Conservation (phyloP, 352 stramenopile genomes). For the Phytophthora multivora region DNA sequence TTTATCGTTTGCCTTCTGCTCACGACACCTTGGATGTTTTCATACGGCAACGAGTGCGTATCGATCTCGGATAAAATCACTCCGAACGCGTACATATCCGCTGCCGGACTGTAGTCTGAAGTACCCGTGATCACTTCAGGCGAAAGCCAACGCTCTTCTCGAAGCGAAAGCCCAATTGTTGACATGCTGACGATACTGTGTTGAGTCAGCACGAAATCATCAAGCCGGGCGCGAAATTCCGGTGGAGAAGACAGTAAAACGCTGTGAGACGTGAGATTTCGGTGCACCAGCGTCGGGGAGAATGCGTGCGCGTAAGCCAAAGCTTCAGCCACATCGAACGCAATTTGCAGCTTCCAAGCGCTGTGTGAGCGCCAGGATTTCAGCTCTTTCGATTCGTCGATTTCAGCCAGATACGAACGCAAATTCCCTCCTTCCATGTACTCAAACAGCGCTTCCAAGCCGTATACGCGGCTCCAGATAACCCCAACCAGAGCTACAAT, state of each 20-base stretch:
- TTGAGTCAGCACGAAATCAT: slow-evolving; percentile 44
- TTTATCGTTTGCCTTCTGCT: slow-evolving; percentile 20
- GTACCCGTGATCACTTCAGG: slow-evolving; percentile 46
- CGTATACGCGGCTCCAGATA: slow-evolving; percentile 45
- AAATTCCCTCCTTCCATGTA: slow-evolving; percentile 69
- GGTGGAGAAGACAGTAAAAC: slow-evolving; percentile 40
- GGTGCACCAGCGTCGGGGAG: slow-evolving; percentile 44
- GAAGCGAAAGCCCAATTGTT: slow-evolving; percentile 15
- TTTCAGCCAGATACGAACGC: slow-evolving; percentile 37
- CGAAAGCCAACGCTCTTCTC: slow-evolving; percentile 42
- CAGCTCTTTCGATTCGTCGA: slow-evolving; percentile 12
- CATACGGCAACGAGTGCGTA: slow-evolving; percentile 58
- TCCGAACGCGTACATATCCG: slow-evolving; percentile 58
- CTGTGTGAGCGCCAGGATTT: slow-evolving; percentile 21
- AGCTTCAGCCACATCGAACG: slow-evolving; percentile 51
- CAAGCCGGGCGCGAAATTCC: slow-evolving; percentile 42
- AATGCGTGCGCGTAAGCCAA: slow-evolving; percentile 58
- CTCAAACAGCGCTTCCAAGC: slow-evolving; percentile 62
- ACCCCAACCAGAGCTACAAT: slow-evolving; percentile 56
- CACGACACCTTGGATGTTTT: slow-evolving; percentile 22
- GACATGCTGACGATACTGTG: slow-evolving; percentile 29
- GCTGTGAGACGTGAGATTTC: slow-evolving; percentile 51
- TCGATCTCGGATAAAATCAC: slow-evolving; percentile 61
- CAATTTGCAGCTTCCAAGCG: slow-evolving; percentile 43
- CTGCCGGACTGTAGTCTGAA: slow-evolving; percentile 39